Base-by-base conservation (phyloP, 2,329 filamentous ascomycete genomes). In the Penicillium hesseltinei region DNA sequence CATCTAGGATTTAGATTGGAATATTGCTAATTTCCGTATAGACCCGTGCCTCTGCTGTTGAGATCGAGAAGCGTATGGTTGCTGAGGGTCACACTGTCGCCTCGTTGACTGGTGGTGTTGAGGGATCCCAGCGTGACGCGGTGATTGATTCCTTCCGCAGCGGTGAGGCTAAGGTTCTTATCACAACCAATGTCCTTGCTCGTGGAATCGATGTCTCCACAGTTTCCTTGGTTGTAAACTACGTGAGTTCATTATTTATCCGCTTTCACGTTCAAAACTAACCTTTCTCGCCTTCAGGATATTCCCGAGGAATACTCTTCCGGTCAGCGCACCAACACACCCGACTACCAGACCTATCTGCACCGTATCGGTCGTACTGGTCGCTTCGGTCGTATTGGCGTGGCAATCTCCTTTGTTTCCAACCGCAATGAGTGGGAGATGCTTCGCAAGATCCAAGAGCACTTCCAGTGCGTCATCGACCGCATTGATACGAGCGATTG, bases 141-240 rank as follows among this genome's bases (percentile, higher is more conserved):
- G 84, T 97, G 60, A 88, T 99, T 60, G 86, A 93, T 69, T 84
- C 89, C 56, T 99, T 99, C 84, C 88, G 94, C 57, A 84, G 79
- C 44, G 93, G 93, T 39, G 84, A 88, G 58, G 91, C 91, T 69
- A 99, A 99, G 80, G 94, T 99, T 9, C 87, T 99, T 61, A 97
- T 99, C 71, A 95, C 94, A 1, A 99, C 94, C 66, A 99, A 99
- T 71, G 92, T 99, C 38, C 84, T 99, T 57, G 90, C 94, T 9
- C 92, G 94, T 71, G 94, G 94, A 72, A 97, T 99, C 69, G 94
- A 99, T 71, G 80, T 97, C 72, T 76, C 95, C 78, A 88, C 87
- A 29, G 94, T 99, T 15, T 96, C 92, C 10, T 94, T 99, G 88
- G 94, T 99, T 53, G 92, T 99, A 81, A 99, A 99, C 81, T 99